Percentiles rank a stretch among this genome's conserved stretches.
These are phyloP conservation scores for Neurospora sp. DNA, from an alignment of 495 filamentous ascomycete species.

Conservation along the genomic window DNA sequence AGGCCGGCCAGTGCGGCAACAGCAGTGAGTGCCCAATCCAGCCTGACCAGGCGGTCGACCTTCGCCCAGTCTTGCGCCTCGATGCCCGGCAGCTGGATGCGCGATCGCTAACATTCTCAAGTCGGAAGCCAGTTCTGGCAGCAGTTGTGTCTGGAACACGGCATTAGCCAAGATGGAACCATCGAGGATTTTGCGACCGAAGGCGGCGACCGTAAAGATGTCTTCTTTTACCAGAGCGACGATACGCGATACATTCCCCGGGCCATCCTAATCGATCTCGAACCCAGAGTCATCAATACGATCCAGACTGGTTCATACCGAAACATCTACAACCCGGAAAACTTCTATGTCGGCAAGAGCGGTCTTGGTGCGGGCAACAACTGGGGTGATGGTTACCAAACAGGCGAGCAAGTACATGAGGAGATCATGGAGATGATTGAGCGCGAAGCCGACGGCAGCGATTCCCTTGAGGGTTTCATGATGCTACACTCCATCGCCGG, in stretches of 20 bases:
- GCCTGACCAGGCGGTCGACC: not conserved
- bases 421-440: slow-evolving; percentile 99
- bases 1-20: slow-evolving; percentile 99
- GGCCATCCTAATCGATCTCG: slow-evolving; percentile 89
- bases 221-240: slow-evolving; percentile 98
- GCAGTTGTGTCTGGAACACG: slow-evolving; percentile 93
- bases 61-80: not conserved
- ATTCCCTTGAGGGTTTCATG: slow-evolving; percentile 98
- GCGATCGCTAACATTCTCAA: slow-evolving; percentile 23
- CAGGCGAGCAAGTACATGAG: slow-evolving; percentile 86
- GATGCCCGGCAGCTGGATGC: not conserved
- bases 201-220: slow-evolving; percentile 94
- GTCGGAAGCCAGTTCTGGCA: slow-evolving; percentile 96
- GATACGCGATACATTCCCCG: slow-evolving; percentile 97
- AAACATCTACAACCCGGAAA: slow-evolving; percentile 99
- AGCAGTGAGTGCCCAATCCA: slow-evolving; percentile 58
- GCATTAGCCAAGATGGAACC: slow-evolving; percentile 94
- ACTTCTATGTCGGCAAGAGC: slow-evolving; percentile 89
- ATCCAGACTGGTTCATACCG: slow-evolving; percentile 90
- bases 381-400: slow-evolving; percentile 91
- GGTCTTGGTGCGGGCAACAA: slow-evolving; percentile 94
- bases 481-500: slow-evolving; percentile 95
- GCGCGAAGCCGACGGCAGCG: slow-evolving; percentile 93
- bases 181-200: slow-evolving; percentile 93
- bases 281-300: slow-evolving; percentile 82